Conservation (phyloP, 805 yeast genomes). For the Metschnikowia lochheadii region DNA sequence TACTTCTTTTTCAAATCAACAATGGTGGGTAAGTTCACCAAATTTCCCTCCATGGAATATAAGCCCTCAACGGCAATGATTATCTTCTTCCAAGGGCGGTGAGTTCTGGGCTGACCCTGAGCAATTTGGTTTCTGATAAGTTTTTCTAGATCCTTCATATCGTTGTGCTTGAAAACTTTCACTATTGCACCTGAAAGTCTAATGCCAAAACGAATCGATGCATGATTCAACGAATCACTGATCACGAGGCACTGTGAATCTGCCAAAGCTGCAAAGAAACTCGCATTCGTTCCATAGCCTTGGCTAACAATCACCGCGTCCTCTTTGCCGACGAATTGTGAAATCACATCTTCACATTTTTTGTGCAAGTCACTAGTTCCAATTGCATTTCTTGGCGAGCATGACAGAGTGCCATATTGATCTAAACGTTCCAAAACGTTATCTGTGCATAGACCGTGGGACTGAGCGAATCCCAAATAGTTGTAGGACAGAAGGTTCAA, state of each 20-base stretch:
- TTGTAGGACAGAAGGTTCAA: conserved; percentile 87
- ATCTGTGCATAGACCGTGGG: conserved; percentile 87
- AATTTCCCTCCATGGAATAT: conserved; percentile 89
- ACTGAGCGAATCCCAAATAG: conserved; percentile 95
- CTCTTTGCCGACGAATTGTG: conserved; percentile 87
- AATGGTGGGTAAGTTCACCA: conserved; percentile 74
- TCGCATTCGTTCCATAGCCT: conserved; percentile 96
- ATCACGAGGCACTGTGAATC: conserved; percentile 87
- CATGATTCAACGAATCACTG: conserved; percentile 92
- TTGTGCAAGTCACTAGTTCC: conserved; percentile 77
- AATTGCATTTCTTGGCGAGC: conserved; percentile 69
- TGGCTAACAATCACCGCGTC: conserved; percentile 82
- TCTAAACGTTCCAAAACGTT: conserved; percentile 59
- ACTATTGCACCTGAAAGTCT: conserved; percentile 91
- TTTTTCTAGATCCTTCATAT: conserved; percentile 74
- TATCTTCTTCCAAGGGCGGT: conserved; percentile 93
- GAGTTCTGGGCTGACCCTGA: conserved; percentile 91
- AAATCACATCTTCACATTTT: conserved; percentile 71
- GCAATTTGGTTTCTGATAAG: conserved; percentile 79
- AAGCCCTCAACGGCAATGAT: conserved; percentile 87
- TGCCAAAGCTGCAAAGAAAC: conserved; percentile 74
- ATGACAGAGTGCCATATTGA: conserved; percentile 71
- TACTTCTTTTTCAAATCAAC: conserved; percentile 76
- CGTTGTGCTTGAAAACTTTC: conserved; percentile 87
- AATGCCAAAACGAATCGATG: conserved; percentile 92